These are phyloP conservation scores for Artomyces pyxidatus DNA, from an alignment of 768 basidiomycete genomes.

Conservation along the genomic window DNA sequence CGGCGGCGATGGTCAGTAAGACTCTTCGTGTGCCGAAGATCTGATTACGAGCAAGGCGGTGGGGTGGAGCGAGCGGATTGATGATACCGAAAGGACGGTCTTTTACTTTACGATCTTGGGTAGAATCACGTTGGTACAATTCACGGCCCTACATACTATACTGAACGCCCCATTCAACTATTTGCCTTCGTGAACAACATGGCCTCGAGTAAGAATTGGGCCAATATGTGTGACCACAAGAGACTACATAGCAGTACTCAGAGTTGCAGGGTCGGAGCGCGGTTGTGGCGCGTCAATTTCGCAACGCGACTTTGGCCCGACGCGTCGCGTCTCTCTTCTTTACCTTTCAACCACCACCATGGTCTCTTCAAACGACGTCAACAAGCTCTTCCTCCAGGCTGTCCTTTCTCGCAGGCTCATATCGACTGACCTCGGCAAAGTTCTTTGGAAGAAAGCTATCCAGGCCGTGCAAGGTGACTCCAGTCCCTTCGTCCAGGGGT, in stretches of 20 bases:
- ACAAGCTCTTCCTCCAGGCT: slow-evolving; percentile 72
- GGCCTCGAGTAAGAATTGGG: no score
- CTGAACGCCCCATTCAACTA: no score
- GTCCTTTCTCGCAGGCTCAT: slow-evolving; percentile 64
- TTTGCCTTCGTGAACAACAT: no score
- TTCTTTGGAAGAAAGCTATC: slow-evolving; percentile 60
- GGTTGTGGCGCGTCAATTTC: not conserved
- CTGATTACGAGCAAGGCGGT: no score
- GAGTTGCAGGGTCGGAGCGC: not conserved
- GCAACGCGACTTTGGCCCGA: slow-evolving; percentile 1
- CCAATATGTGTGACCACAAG: no score
- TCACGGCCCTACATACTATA: no score
- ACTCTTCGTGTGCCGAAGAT: slow-evolving; percentile 82
- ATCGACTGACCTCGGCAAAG: slow-evolving; percentile 53
- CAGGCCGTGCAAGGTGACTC: slow-evolving; percentile 56
- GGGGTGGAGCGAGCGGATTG: no score
- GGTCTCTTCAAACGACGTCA: slow-evolving; percentile 54
- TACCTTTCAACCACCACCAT: slow-evolving; percentile 21
- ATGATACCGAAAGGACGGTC: not conserved
- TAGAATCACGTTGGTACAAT: no score
- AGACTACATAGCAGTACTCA: no score
- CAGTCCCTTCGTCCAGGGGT: no score
- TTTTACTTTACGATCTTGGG: not conserved
- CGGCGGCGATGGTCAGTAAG: slow-evolving; percentile 96
- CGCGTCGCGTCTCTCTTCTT: slow-evolving; percentile 20